A percentile compares a stretch with the other conserved stretches of the same genome.
These are phyloP conservation scores for Coelastrella sp. DNA, from an alignment of 139 green algal genomes.

Conservation along the genomic window DNA sequence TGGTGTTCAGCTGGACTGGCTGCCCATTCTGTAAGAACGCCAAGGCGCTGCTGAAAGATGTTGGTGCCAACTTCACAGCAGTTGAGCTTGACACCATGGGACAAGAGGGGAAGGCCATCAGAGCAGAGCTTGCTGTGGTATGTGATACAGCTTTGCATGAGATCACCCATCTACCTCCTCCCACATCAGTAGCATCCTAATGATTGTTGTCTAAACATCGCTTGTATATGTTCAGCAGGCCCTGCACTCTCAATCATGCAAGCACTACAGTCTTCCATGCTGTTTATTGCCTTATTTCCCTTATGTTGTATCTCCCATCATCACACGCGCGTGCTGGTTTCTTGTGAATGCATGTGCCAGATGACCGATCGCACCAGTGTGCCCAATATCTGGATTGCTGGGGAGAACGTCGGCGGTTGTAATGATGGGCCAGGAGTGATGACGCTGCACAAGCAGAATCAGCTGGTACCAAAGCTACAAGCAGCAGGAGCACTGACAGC, in stretches of 20 bases:
- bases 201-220: too few relatives aligned
- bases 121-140: slow-evolving; percentile 66
- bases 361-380: slow-evolving; percentile 69
- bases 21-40: slow-evolving; percentile 51
- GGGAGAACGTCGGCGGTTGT: slow-evolving; percentile 67
- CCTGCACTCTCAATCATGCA: too few relatives aligned
- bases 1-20: slow-evolving; percentile 44
- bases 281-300: too few relatives aligned
- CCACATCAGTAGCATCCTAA: too few relatives aligned
- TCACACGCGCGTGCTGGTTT: too few relatives aligned
- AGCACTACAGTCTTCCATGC: too few relatives aligned
- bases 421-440: slow-evolving; percentile 78
- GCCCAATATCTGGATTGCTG: slow-evolving; percentile 74
- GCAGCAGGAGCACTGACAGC: slow-evolving; percentile 68
- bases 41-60: slow-evolving; percentile 58
- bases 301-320: too few relatives aligned
- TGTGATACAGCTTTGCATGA: neutral
- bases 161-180: too few relatives aligned
- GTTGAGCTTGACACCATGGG: slow-evolving; percentile 71
- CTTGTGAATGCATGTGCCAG: slow-evolving; percentile 40
- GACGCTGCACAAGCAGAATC: slow-evolving; percentile 69
- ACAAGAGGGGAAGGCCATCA: slow-evolving; percentile 63
- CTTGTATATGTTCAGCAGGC: too few relatives aligned
- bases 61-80: slow-evolving; percentile 61
- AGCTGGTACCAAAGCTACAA: slow-evolving; percentile 73